phyloP scores from a whole-genome alignment of 345 rosid genomes.

The Eucalyptus curtisii region DNA sequence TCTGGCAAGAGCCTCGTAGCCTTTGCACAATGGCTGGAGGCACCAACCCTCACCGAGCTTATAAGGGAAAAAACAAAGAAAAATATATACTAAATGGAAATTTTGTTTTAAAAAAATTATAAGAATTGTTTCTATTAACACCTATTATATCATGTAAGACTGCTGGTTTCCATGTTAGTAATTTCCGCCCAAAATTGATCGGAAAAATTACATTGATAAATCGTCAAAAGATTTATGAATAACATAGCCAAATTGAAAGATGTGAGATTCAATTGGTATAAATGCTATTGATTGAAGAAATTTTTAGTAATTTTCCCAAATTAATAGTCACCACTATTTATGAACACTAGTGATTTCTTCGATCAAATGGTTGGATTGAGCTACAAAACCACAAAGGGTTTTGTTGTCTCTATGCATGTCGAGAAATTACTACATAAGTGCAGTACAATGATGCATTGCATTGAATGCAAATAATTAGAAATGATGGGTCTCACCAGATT shows the following conservation, averaged over 20 bases:
- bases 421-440: neutral
- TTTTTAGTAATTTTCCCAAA: neutral
- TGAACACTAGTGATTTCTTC: neutral
- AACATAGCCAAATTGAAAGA: neutral
- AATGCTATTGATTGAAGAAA: too few species aligned
- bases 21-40: too few species aligned
- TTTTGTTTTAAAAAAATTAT: too few species aligned
- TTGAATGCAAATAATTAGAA: neutral
- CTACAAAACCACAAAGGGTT: neutral
- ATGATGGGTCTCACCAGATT: neutral
- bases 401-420: neutral
- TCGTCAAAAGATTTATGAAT: too few species aligned
- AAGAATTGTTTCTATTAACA: too few species aligned
- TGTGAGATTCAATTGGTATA: too few species aligned
- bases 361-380: neutral
- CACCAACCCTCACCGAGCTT: rapidly evolving
- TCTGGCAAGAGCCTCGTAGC: rapidly evolving
- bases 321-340: neutral
- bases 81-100: rapidly evolving
- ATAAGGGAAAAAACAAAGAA: too few species aligned
- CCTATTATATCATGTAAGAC: rapidly evolving
- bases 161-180: rapidly evolving
- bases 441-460: neutral
- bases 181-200: rapidly evolving
- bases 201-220: rapidly evolving